Percentiles rank a stretch among this genome's conserved stretches.
phyloP scores from a whole-genome alignment of 2,329 filamentous ascomycete species.

The Teratosphaeria viscida region DNA sequence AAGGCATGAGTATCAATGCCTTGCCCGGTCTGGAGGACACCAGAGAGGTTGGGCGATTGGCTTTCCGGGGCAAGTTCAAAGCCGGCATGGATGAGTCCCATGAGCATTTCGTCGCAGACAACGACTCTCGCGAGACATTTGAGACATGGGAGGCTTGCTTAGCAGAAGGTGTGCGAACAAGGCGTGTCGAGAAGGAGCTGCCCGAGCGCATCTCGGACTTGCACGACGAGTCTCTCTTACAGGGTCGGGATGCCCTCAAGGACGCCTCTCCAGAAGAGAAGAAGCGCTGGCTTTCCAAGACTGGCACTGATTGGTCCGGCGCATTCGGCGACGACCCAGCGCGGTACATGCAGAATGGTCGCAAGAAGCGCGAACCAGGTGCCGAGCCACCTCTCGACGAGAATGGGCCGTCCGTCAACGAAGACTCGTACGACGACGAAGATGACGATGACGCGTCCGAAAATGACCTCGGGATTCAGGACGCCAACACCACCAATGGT shows the following conservation, averaged over 20 bases:
- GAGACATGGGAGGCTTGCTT: conserved; percentile 91
- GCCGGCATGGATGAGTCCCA: conserved; percentile 84
- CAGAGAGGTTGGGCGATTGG: conserved; percentile 68
- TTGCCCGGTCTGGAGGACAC: conserved; percentile 66
- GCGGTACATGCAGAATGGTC: conserved; percentile 44
- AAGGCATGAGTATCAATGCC: conserved; percentile 51
- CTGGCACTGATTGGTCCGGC: conserved; percentile 76
- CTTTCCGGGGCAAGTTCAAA: conserved; percentile 75
- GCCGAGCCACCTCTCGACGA: conserved; percentile 39
- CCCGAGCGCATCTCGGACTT: conserved; percentile 62
- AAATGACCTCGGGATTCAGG: conserved; percentile 49
- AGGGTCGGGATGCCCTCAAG: conserved; percentile 72
- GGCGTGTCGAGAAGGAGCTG: conserved; percentile 61
- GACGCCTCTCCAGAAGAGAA: conserved; percentile 62
- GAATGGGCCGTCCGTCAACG: conserved; percentile 19
- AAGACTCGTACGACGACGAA: conserved; percentile 31
- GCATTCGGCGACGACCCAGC: conserved; percentile 73
- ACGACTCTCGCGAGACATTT: conserved; percentile 82
- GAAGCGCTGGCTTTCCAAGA: conserved; percentile 64
- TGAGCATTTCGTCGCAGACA: conserved; percentile 70
- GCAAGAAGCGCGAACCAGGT: conserved; percentile 48
- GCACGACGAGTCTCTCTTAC: conserved; percentile 69
- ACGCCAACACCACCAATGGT: conserved; percentile 34
- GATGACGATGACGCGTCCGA: conserved; percentile 28
- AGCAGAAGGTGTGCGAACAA: conserved; percentile 69